These are phyloP conservation scores for Cryoendolithus antarcticus DNA, from an alignment of 2,329 filamentous ascomycete genomes.

Conservation along the genomic window DNA sequence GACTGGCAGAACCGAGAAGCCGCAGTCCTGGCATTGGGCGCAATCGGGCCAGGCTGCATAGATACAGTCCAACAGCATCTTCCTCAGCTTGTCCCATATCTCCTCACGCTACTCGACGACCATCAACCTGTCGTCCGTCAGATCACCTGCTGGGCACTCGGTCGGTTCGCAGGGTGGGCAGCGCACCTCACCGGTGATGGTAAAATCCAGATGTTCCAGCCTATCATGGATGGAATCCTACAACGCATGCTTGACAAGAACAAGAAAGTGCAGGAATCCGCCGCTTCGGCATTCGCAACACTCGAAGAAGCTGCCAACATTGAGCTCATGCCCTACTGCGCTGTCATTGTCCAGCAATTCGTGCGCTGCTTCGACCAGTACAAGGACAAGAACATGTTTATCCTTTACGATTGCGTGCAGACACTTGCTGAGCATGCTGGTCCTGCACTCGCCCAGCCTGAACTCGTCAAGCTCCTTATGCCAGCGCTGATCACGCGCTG, in stretches of 20 bases:
- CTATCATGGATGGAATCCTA: constrained; percentile 93
- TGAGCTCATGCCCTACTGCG: constrained; percentile 70
- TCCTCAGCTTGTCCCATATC: constrained; percentile 77
- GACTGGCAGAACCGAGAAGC: constrained; percentile 92
- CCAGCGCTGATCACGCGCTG: constrained; percentile 81
- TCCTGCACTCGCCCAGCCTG: constrained; percentile 62
- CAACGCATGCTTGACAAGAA: constrained; percentile 92
- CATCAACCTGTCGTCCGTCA: constrained; percentile 81
- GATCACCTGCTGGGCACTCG: constrained; percentile 96
- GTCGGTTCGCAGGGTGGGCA: constrained; percentile 87
- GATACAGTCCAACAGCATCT: constrained; percentile 80
- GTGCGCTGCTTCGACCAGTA: constrained; percentile 86
- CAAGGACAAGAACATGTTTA: constrained; percentile 98
- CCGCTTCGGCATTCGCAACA: constrained; percentile 88
- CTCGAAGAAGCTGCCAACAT: constrained; percentile 86
- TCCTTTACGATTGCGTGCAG: constrained; percentile 96
- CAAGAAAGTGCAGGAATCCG: constrained; percentile 95
- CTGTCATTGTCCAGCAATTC: constrained; percentile 83
- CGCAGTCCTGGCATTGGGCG: constrained; percentile 84
- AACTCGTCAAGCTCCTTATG: constrained; percentile 77
- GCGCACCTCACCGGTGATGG: constrained; percentile 58
- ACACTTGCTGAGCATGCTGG: constrained; percentile 89
- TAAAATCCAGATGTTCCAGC: constrained; percentile 71
- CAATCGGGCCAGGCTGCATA: constrained; percentile 90
- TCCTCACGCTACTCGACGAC: constrained; percentile 76